A percentile compares a stretch with the other conserved stretches of the same genome.
Evolutionary conservation across 441 rosid genomes (phyloP).

Genomic region (Dalechampia spathulata): DNA sequence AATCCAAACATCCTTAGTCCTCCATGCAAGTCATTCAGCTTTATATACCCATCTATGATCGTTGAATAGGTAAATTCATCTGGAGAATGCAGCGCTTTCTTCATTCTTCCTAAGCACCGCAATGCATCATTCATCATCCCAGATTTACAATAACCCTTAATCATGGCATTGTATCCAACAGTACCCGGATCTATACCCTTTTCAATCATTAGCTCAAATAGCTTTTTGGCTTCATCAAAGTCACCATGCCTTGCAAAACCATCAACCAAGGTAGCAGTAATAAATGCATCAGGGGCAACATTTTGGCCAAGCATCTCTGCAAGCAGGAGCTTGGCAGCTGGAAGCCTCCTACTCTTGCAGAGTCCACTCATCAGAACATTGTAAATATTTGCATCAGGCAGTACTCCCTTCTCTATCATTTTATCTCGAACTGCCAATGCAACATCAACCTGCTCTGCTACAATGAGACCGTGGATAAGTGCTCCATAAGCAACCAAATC

Average conservation of each 20-base stretch:
- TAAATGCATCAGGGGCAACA: slow-evolving; percentile 53
- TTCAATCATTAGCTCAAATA: slow-evolving; percentile 43
- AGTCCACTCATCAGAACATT: slow-evolving; percentile 81
- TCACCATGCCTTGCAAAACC: slow-evolving; percentile 56
- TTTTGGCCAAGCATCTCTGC: slow-evolving; percentile 69
- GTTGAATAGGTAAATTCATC: slow-evolving; percentile 84
- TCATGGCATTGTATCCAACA: slow-evolving; percentile 72
- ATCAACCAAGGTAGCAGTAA: slow-evolving; percentile 68
- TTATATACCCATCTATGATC: slow-evolving; percentile 66
- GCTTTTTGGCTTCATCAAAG: slow-evolving; percentile 49
- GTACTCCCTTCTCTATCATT: slow-evolving; percentile 54
- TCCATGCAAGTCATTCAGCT: slow-evolving; percentile 58
- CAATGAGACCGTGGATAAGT: slow-evolving; percentile 67
- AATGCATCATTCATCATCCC: slow-evolving; percentile 70
- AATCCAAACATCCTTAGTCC: slow-evolving; percentile 51
- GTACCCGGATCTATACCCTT: slow-evolving; percentile 52
- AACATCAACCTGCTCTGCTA: slow-evolving; percentile 54
- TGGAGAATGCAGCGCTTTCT: slow-evolving; percentile 34
- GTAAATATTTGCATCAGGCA: slow-evolving; percentile 73
- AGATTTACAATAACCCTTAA: slow-evolving; percentile 75
- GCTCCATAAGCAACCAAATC: slow-evolving; percentile 71
- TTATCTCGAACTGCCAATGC: slow-evolving; percentile 46
- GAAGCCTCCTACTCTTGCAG: slow-evolving; percentile 62
- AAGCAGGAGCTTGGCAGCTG: slow-evolving; percentile 54
- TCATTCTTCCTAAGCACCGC: slow-evolving; percentile 44